Evolutionary conservation across 805 yeast genomes (phyloP).

Genomic region (Lachancea lanzarotensis): DNA sequence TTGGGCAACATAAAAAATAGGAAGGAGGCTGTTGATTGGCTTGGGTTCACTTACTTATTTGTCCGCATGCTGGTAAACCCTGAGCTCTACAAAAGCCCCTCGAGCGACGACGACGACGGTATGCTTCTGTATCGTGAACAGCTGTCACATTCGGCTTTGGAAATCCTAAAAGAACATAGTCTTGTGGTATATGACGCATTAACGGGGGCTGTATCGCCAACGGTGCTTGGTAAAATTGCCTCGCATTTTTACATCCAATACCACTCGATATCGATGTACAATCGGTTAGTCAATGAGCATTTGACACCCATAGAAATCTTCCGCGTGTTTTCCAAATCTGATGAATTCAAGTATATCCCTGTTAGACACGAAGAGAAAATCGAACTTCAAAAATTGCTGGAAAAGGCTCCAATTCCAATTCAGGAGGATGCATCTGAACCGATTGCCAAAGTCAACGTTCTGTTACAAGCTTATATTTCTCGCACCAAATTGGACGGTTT

Average conservation of each 20-base stretch:
- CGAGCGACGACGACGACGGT: constrained; percentile 45
- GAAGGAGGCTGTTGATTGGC: constrained; percentile 73
- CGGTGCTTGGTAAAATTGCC: constrained; percentile 76
- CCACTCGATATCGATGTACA: constrained; percentile 63
- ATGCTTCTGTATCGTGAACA: constrained; percentile 54
- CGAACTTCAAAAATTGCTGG: constrained; percentile 64
- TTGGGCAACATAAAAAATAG: constrained; percentile 55
- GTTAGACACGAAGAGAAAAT: constrained; percentile 79
- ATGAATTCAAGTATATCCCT: constrained; percentile 78
- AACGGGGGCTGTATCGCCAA: constrained; percentile 44
- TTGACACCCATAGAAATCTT: constrained; percentile 67
- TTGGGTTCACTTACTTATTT: constrained; percentile 69
- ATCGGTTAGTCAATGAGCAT: constrained; percentile 55
- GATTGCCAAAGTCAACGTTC: constrained; percentile 66
- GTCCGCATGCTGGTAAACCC: constrained; percentile 76
- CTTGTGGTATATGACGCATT: constrained; percentile 52
- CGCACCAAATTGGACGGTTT: constrained; percentile 72
- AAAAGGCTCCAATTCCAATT: constrained; percentile 80
- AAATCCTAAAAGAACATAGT: constrained; percentile 47
- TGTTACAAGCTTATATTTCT: constrained; percentile 85
- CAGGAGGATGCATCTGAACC: constrained; percentile 66
- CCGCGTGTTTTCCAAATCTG: constrained; percentile 69
- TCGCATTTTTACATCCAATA: constrained; percentile 80
- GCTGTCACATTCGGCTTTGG: constrained; percentile 70
- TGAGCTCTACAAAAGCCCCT: constrained; percentile 65